phyloP scores from a whole-genome alignment of 169 alveolate species.

The Plasmodium vivax region DNA sequence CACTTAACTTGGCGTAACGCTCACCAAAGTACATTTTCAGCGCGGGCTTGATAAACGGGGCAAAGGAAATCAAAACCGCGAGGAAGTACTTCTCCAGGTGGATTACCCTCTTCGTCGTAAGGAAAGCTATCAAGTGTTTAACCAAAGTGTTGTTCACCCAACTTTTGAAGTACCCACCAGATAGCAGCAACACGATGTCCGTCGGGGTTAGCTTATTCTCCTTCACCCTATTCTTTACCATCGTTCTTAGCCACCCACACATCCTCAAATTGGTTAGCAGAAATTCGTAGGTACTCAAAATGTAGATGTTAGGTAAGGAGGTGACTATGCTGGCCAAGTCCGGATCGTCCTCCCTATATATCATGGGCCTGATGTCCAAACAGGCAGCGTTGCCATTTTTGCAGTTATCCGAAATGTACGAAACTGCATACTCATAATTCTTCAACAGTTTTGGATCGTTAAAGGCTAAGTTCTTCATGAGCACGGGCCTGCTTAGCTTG shows the following conservation, averaged over 20 bases:
- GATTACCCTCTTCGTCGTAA: slow-evolving; percentile 4
- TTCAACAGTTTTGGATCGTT: neutral
- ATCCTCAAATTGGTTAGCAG: slow-evolving; percentile 27
- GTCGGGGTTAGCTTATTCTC: slow-evolving; percentile 11
- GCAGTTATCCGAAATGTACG: neutral
- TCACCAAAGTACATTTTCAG: slow-evolving; percentile 44
- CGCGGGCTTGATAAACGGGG: slow-evolving; percentile 69
- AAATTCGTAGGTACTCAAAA: slow-evolving; percentile 30
- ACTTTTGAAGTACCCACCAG: slow-evolving; percentile 12
- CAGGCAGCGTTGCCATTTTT: neutral
- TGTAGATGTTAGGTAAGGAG: slow-evolving; percentile 34
- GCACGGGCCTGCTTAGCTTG: slow-evolving; percentile 14
- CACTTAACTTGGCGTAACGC: neutral
- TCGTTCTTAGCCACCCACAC: neutral
- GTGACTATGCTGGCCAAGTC: neutral
- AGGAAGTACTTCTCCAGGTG: slow-evolving; percentile 31
- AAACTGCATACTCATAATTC: slow-evolving; percentile 12
- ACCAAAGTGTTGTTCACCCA: slow-evolving; percentile 9
- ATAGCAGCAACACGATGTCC: slow-evolving; percentile 23
- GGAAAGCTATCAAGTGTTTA: neutral
- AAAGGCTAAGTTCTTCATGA: slow-evolving; percentile 28
- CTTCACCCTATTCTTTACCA: slow-evolving; percentile 11
- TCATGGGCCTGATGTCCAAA: slow-evolving; percentile 45
- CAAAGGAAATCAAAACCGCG: slow-evolving; percentile 12
- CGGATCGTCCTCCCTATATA: neutral